phyloP scores from a whole-genome alignment of 2,329 filamentous ascomycete species.

The Chaetomium strumarium region DNA sequence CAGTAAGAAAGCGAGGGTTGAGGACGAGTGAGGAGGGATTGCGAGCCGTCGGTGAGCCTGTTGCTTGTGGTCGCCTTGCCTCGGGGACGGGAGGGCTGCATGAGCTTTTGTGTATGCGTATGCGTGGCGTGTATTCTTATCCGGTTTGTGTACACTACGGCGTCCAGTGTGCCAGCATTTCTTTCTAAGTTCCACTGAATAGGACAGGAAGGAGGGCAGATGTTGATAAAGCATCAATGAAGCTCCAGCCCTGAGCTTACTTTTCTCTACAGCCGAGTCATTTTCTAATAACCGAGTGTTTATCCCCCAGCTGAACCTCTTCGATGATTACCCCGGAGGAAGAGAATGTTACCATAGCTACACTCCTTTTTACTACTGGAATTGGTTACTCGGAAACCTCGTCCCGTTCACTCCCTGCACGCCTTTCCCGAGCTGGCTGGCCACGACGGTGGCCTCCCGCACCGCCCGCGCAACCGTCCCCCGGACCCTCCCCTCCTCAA shows the following conservation, averaged over 20 bases:
- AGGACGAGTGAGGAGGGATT: slow-evolving; percentile 17
- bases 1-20: slow-evolving; percentile 43
- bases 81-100: too few relatives aligned
- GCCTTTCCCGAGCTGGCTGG: slow-evolving; percentile 57
- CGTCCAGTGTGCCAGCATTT: too few relatives aligned
- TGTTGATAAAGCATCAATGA: background rate
- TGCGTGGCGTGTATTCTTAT: too few relatives aligned
- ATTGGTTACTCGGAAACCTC: slow-evolving; percentile 27
- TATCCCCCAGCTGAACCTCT: background rate
- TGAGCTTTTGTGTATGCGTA: too few relatives aligned
- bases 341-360: background rate
- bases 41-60: too few relatives aligned
- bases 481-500: slow-evolving; percentile 67
- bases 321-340: background rate
- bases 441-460: slow-evolving; percentile 64
- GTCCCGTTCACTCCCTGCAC: slow-evolving; percentile 45
- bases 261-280: background rate
- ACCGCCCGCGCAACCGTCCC: slow-evolving; percentile 63
- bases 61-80: too few relatives aligned
- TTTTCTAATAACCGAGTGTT: background rate
- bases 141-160: too few relatives aligned
- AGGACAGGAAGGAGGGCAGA: background rate
- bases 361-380: slow-evolving; percentile 8
- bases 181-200: too few relatives aligned
- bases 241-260: background rate